Evolutionary conservation across 1,139 yeast genomes (phyloP).

Genomic region (Geotrichum restrictum): DNA sequence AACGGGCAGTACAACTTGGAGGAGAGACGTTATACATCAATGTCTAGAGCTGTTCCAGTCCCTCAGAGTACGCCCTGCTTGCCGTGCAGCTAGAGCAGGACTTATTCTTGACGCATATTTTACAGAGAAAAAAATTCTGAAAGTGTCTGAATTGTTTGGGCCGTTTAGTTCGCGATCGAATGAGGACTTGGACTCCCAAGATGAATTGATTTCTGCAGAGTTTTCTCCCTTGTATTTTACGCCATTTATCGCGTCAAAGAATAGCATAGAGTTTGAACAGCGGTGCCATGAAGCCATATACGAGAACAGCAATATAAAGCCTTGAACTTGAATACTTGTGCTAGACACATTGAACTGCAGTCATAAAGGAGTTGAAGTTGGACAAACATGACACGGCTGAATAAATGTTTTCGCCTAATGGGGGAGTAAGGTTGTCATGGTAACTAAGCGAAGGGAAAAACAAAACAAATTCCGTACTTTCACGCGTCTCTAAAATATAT

Average conservation of each 20-base stretch:
- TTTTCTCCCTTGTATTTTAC: not conserved
- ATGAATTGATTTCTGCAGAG: not conserved
- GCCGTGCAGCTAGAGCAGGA: not conserved
- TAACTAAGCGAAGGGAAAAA: too few relatives aligned
- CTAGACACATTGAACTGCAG: too few relatives aligned
- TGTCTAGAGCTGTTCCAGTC: constrained; percentile 3
- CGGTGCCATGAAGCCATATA: constrained; percentile 1
- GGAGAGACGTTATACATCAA: not conserved
- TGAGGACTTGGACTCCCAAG: not conserved
- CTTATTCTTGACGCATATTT: constrained; percentile 2
- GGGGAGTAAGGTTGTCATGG: too few relatives aligned
- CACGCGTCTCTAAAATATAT: not conserved
- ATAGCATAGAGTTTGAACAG: constrained; percentile 7
- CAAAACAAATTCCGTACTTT: too few relatives aligned
- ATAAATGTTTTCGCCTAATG: too few relatives aligned
- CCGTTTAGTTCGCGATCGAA: not conserved
- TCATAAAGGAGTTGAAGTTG: too few relatives aligned
- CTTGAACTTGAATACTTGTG: too few relatives aligned
- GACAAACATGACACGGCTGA: too few relatives aligned
- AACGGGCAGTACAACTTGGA: constrained; percentile 8
- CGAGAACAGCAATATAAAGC: not conserved
- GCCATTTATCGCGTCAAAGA: not conserved
- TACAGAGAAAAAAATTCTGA: not conserved
- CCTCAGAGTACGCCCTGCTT: not conserved
- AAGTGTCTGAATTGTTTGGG: constrained; percentile 6